Conservation (phyloP, 495 filamentous ascomycete species). For the Massariosphaeria phaeospora region DNA sequence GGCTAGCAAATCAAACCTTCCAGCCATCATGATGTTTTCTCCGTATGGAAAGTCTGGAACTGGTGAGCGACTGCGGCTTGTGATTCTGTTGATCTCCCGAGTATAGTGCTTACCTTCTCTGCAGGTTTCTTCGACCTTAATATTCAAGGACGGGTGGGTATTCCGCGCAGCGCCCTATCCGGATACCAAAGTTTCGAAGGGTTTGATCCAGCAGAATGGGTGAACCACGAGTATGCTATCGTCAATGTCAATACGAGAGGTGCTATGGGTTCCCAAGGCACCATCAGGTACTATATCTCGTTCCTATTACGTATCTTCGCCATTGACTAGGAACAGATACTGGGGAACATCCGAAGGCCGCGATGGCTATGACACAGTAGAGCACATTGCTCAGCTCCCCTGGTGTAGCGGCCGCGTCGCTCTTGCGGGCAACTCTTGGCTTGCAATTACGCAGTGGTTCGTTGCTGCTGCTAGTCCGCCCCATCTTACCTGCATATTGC, state of each 20-base stretch:
- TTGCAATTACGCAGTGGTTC: slow-evolving; percentile 44
- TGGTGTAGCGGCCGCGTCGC: slow-evolving; percentile 48
- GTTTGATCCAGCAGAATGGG: slow-evolving; percentile 44
- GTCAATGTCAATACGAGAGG: slow-evolving; percentile 47
- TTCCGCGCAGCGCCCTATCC: slow-evolving; percentile 4
- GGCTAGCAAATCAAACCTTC: slow-evolving; percentile 27
- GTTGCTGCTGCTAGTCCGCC: slow-evolving; percentile 43
- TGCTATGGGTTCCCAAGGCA: slow-evolving; percentile 41
- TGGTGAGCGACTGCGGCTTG: no score
- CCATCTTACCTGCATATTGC: slow-evolving; percentile 44
- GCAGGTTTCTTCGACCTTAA: no score
- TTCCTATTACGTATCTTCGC: no score
- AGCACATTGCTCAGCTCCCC: slow-evolving; percentile 40
- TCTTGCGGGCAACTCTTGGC: slow-evolving; percentile 44
- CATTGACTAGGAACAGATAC: no score
- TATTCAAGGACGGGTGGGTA: no score
- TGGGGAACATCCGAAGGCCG: slow-evolving; percentile 48
- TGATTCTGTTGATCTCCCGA: no score
- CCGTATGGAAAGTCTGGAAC: slow-evolving; percentile 41
- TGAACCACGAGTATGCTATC: slow-evolving; percentile 44
- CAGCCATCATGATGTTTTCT: slow-evolving; percentile 41
- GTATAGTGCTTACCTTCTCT: no score
- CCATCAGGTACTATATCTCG: no score
- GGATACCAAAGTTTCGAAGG: slow-evolving; percentile 46
- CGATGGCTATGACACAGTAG: slow-evolving; percentile 46